phyloP scores from a whole-genome alignment of 1,284 basidiomycete species.

The Bondarzewia mesenterica region DNA sequence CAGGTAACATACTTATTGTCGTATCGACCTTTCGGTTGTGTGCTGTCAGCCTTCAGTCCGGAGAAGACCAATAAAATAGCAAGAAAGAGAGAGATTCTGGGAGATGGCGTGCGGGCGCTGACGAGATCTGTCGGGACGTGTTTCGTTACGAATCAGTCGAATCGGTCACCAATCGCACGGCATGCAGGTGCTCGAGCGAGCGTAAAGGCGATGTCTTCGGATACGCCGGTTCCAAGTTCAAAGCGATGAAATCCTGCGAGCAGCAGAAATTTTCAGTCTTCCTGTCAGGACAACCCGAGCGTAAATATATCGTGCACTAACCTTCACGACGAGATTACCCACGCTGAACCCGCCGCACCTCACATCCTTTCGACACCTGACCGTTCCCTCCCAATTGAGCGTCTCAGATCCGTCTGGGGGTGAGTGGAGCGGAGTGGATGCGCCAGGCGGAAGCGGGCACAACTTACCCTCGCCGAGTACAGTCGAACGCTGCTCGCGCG shows the following conservation, averaged over 20 bases:
- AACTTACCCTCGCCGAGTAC: conserved; percentile 32
- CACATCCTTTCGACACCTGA: conserved; percentile 15
- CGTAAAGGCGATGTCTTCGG: conserved; percentile 26
- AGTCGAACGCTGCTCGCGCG: conserved; percentile 26
- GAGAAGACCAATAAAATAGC: background rate
- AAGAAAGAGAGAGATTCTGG: background rate
- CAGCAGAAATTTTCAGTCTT: no score
- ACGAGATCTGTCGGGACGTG: background rate
- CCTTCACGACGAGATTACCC: conserved; percentile 29
- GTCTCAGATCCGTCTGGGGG: conserved; percentile 9
- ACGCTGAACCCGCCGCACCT: conserved; percentile 17
- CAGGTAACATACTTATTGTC: background rate
- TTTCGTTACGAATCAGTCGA: conserved; percentile 14
- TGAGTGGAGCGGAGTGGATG: conserved; percentile 5
- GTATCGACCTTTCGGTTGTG: background rate
- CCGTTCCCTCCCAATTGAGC: conserved; percentile 27
- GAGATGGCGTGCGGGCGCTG: background rate
- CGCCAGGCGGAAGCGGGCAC: conserved; percentile 28
- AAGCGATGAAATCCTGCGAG: conserved; percentile 45
- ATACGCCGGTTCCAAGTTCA: conserved; percentile 28
- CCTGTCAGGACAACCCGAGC: background rate
- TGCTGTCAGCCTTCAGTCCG: background rate
- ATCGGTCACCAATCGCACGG: conserved; percentile 38
- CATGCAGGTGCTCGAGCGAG: conserved; percentile 31
- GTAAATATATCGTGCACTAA: conserved; percentile 13